Evolutionary conservation across 2,329 filamentous ascomycete species (phyloP), one percentile per base, ranked within the genome.

Genomic region (Colletotrichum tanaceti): DNA sequence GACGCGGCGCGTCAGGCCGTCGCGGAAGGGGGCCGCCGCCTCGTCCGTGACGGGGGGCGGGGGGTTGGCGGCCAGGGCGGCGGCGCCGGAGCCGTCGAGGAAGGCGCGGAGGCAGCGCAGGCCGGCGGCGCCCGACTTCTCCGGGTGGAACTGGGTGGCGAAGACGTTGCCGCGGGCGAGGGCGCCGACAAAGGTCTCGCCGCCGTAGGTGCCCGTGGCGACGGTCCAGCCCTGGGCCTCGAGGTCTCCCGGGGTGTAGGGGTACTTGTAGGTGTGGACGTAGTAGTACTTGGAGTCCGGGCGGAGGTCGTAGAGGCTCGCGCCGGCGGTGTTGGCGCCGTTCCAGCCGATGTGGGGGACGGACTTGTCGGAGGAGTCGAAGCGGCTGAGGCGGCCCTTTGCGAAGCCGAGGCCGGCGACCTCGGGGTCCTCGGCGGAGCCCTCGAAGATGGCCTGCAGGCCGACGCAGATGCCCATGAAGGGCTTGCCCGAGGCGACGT

Each of bases 271-370:
- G 2, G 93, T 94, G 84, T 99, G 96, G 65, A 99, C 95, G 77
- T 99, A 99, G 83, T 99, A 99, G 84, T 99, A 99, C 80, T 98
- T 99, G 77, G 93, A 97, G 61, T 86, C 86, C 0, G 93, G 90
- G 35, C 87, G 84, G 62, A 99, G 82, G 65, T 92, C 94, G 79
- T 95, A 98, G 66, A 98, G 87, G 73, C 77, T 78, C 66, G 77
- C 80, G 69, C 79, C 82, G 69, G 74, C 81, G 1, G 90, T 89
- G 74, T 90, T 90, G 52, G 97, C 96, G 73, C 90, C 94, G 81
- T 99, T 99, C 96, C 96, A 99, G 63, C 96, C 96, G 79, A 99
- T 99, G 81, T 99, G 97, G 46, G 96, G 96, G n/a, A 99, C 97
- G 44, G 94, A 90, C 82, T 98, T 98, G 74, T 87, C 83, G 39